Evolutionary conservation across 2,329 filamentous ascomycete species (phyloP), one percentile per base, ranked within the genome.

Genomic region (Neoarthrinium moseri): DNA sequence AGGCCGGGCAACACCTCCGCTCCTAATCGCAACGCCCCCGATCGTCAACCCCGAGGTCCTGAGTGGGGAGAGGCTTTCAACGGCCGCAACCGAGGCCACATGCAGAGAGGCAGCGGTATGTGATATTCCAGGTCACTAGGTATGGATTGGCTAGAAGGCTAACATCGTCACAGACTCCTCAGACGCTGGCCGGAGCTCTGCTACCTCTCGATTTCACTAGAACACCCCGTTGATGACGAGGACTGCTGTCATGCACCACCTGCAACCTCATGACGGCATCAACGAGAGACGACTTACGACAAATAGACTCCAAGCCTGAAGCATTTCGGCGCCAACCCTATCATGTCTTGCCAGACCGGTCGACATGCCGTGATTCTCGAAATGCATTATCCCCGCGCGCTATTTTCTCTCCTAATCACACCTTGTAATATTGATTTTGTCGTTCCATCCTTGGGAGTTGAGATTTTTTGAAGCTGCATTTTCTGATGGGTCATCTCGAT

Each of bases 41-140:
- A 85, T 54, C 72, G 81, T 48, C 81, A 86, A 64, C 81, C 81
- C n/a, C 74, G 80, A 21, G 80, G 80, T 21, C 81, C 82, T 2
- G 78, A 81, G 58, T 84, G 81, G 81, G 80, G 82, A 26, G 60
- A 69, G 66, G 35, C 69, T 66, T 85, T 84, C 55, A 70, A 66
- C 29, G 66, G 68, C 17, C 78, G 81, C 47, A 67, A 66, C 49
- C 77, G 81, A 39, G 82, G 82, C 18, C 82, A 86, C 59, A 74
- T 76, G 62, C 76, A 80, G 52, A 74, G 81, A 49, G 75, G 79
- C 46, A 85, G 81, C 62, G 81, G 79, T 80, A 67, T 65, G 76
- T 71, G 11, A 7, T 35, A 8, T 11, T 13, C 4, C 15, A 23
- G 13, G 15, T 39, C 17, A 44, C 34, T 11, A 4, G 21, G 15